Evolutionary conservation across 139 green algal genomes (phyloP).

Genomic region (Yamagishiella unicocca): DNA sequence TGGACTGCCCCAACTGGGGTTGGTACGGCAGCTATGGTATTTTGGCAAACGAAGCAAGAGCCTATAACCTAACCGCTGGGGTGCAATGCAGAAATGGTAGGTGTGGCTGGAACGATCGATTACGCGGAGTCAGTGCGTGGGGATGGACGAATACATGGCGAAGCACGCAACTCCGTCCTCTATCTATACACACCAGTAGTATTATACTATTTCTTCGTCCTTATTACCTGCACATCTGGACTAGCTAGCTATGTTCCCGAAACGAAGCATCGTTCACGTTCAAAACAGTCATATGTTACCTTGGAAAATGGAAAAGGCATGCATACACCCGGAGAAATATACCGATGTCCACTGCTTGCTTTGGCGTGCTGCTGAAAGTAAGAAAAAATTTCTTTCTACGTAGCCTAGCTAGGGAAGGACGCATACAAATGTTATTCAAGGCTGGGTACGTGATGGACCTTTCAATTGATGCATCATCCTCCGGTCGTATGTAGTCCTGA

Average conservation of each 20-base stretch:
- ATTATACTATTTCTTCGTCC: no score
- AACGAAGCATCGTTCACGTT: no score
- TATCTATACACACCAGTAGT: no score
- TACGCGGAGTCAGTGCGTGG: background rate
- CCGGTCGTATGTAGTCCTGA: background rate
- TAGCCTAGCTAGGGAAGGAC: background rate
- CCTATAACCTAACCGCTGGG: background rate
- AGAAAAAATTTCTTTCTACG: background rate
- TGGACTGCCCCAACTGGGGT: background rate
- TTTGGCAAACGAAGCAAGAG: background rate
- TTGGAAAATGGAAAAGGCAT: no score
- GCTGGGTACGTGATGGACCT: background rate
- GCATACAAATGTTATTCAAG: no score
- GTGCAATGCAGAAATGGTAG: constrained; percentile 1
- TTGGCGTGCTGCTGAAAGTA: background rate
- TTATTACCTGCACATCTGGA: no score
- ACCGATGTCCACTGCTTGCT: no score
- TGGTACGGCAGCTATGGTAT: background rate
- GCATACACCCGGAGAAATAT: no score
- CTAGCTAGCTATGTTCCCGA: no score
- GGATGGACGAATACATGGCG: no score
- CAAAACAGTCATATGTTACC: no score
- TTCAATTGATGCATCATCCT: background rate
- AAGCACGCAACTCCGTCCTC: no score
- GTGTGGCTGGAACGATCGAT: background rate